Evolutionary conservation across 768 basidiomycete genomes (phyloP).

Genomic region (Amanita polypyramis): DNA sequence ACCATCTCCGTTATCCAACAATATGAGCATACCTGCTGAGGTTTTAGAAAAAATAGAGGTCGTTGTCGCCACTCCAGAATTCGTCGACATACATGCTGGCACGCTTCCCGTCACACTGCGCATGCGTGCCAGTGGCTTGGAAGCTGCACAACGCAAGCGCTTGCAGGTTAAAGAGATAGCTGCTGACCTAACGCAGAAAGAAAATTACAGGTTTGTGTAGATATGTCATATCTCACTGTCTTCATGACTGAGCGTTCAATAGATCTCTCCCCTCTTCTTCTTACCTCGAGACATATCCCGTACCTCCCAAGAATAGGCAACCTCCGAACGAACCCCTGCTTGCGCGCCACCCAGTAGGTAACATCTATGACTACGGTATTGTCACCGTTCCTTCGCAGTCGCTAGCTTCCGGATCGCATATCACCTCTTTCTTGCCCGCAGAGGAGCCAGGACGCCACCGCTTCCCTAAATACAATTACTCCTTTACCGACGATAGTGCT

Average conservation of each 20-base stretch:
- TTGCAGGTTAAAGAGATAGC: slow-evolving; percentile 47
- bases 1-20: slow-evolving; percentile 12
- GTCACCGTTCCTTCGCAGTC: slow-evolving; percentile 9
- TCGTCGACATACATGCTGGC: slow-evolving; percentile 34
- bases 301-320: slow-evolving; percentile 47
- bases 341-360: slow-evolving; percentile 42
- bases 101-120: slow-evolving; percentile 47
- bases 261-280: slow-evolving; percentile 33
- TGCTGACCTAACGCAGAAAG: slow-evolving; percentile 51
- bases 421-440: slow-evolving; percentile 41
- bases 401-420: slow-evolving; percentile 18
- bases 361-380: slow-evolving; percentile 39
- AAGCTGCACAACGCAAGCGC: slow-evolving; percentile 36
- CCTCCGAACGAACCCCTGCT: slow-evolving; percentile 55
- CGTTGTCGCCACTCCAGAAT: slow-evolving; percentile 50
- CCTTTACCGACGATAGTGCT: slow-evolving; percentile 32
- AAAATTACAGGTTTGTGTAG: slow-evolving; percentile 49
- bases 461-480: slow-evolving; percentile 38
- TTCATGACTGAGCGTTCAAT: slow-evolving; percentile 5
- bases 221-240: neutral
- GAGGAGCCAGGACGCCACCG: slow-evolving; percentile 34
- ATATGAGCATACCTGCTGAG: slow-evolving; percentile 33
- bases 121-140: slow-evolving; percentile 44
- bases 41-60: slow-evolving; percentile 56
- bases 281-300: slow-evolving; percentile 37